Base-by-base conservation (phyloP, 768 basidiomycete genomes). In the Podaxis sp. region DNA sequence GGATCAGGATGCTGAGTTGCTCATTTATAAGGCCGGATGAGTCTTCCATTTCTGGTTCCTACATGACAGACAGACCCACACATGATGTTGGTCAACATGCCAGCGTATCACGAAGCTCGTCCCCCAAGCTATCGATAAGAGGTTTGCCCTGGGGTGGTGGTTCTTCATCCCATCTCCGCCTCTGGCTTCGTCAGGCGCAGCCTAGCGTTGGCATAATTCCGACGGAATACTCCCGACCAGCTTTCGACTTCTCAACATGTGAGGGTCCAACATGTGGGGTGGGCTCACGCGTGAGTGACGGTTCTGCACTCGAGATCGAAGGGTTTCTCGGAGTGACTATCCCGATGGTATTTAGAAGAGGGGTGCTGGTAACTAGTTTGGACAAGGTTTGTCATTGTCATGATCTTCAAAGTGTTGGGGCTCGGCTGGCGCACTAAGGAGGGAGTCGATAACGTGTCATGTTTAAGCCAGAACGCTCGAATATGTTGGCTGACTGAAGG, bases 381-480 rank as follows among this genome's bases (percentile, higher is more conserved):
- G 17, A 22, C 46, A 53, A 17, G 46, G 19, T 3, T 49, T 36
- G 26, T 44, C n/a, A 30, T 48, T 63, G 17, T 51, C 24, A 26
- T 71, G 68, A 22, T 70, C 64, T 11, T 72, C 7, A 67, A 66
- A 11, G 68, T 67, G 5, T 70, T 72, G 11, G 72, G 1, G 74
- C 73, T 72, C 73, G 73, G 49, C 72, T 74, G 7, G 73, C 70
- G n/a, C 71, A 68, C 52, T 72, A 71, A 71, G 40, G 54, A 46
- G 15, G 66, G 59, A 30, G 59, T 66, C 4, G 65, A 57, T 19
- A 66, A 60, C 11, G 66, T 58, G 19, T 64, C 66, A 28, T 62
- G 46, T 13, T 26, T 48, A 46, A 69, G 66, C 57, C 68, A 61
- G 26, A 67, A 39, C 46, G 59, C 53, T 55, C 65, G 55, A 28